Evolutionary conservation across 1,284 basidiomycete genomes (phyloP), one percentile per base, ranked within the genome.

Genomic region (Ceratobasidium sp.): DNA sequence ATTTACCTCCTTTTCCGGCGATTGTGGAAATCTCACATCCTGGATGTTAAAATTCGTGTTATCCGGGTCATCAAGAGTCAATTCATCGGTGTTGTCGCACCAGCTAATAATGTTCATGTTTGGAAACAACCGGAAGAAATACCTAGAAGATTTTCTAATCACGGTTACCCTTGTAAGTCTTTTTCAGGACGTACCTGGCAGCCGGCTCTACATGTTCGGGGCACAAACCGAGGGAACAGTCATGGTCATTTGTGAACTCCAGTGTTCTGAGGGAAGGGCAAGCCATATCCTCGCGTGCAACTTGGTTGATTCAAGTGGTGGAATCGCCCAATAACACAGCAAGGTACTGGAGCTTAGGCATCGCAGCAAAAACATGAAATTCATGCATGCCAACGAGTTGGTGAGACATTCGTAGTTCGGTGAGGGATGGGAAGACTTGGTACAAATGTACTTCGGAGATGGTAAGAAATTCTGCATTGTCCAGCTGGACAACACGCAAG

Each of bases 231-330:
- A 13, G 6, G 40, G 40, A 20, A 44, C 46, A 13, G 60, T 18
- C 7, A 61, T 13, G 5, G 1, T 7, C 13, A 40, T 20, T 44
- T 44, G 63, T 44, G 6, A 64, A n/a, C 26, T 64, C 20, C 18
- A 64, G 42, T 4, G 63, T 64, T 5, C 46, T 42, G 7, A 64
- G n/a, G n/a, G 63, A 64, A 4, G 63, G 63, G 20, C 63, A 64
- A 42, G 20, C 40, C 12, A 15, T 13, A n/a, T 46, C 18, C 2
- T 6, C 40, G 12, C 39, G 18, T 13, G 42, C 4, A 18, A 20
- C 20, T 20, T 13, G 51, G 42, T 46, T 26, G 63, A 6, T 42
- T 9, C 26, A 28, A 2, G 18, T 20, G 2, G 18, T 3, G 3
- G 12, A 12, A 20, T 44, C 63, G 3, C 39, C 26, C n/a, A 46